These are phyloP conservation scores for Tricholoma sp. DNA, from an alignment of 768 basidiomycete genomes.

Conservation along the genomic window DNA sequence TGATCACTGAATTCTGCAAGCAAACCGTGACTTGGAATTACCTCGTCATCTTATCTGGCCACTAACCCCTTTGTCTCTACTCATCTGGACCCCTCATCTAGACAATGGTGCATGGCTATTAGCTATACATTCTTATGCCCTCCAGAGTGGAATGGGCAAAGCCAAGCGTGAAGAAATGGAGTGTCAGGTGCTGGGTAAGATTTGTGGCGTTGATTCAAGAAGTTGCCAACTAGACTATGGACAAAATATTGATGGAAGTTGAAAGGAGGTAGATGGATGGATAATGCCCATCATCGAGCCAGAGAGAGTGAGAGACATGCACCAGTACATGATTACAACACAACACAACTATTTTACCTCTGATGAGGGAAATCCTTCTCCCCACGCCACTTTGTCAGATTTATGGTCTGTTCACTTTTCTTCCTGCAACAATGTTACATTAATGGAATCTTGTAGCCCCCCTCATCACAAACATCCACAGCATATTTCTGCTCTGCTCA, in stretches of 20 bases:
- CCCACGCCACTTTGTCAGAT: conserved; percentile 38
- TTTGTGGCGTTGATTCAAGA: too few relatives aligned
- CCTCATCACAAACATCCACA: conserved; percentile 55
- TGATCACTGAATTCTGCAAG: conserved; percentile 72
- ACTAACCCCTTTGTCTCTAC: conserved; percentile 42
- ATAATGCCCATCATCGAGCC: conserved; percentile 69
- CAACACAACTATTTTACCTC: conserved; percentile 41
- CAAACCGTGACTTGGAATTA: conserved; percentile 68
- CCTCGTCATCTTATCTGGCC: conserved; percentile 63
- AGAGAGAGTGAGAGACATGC: conserved; percentile 47
- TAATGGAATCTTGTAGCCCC: conserved; percentile 36
- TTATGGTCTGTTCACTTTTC: too few relatives aligned
- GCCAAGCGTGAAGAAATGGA: conserved; percentile 66
- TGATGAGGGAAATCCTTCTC: conserved; percentile 27
- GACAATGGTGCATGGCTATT: conserved; percentile 64
- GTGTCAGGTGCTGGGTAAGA: conserved; percentile 52
- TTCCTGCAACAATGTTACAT: neutral
- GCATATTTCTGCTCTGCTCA: conserved; percentile 58
- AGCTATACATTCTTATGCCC: conserved; percentile 73
- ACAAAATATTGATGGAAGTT: conserved; percentile 39
- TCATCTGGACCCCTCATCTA: conserved; percentile 38
- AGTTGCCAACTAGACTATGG: conserved; percentile 59
- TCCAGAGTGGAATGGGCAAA: conserved; percentile 77
- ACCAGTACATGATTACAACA: conserved; percentile 39
- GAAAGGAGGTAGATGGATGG: conserved; percentile 68